Evolutionary conservation across 768 basidiomycete species (phyloP), one percentile per base, ranked within the genome.

Genomic region (Mycena metata): DNA sequence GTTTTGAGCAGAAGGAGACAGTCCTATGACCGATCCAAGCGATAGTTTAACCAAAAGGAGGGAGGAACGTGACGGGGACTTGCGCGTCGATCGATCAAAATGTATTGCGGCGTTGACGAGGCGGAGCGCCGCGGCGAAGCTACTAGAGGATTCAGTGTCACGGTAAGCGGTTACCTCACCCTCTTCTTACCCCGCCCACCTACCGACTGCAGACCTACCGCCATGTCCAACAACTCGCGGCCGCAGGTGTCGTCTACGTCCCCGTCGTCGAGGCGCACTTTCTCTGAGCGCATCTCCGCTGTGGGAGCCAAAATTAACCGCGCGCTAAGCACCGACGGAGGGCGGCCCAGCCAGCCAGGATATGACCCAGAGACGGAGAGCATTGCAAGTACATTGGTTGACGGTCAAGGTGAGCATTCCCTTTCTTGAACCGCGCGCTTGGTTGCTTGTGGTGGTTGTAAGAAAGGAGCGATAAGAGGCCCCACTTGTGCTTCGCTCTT

Each of bases 281-380:
- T 69, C 46, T 47, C 63, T 2, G 68, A 64, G 23, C 58, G 58
- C 23, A 65, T 69, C 15, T 69, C 68, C 30, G 63, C 68, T 15
- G 68, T 69, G 2, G 63, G 68, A 12, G 68, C 68, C 1, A 69
- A 69, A 24, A 60, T 69, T 24, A 65, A 60, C 56, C 63, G 68
- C 8, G 68, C 68, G 33, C 63, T 69, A 36, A 69, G 63, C 63
- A 69, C 12, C 58, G 68, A 69, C 13, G 16, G 50, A 17, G 63
- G 63, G 5, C 17, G 63, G 23, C 1, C 43, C 30, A 58, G 39
- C 26, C 57, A 66, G 46, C 30, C 15, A 12, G 58, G 62, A 12
- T 64, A 64, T 46, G 36, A 60, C 63, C 30, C 67, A 26, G 67
- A 68, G n/a, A 60, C 67, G 43, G 68, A 64, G 63, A 60, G 58